phyloP scores from a whole-genome alignment of 1,284 basidiomycete genomes.

The Rhodotorula sp. region DNA sequence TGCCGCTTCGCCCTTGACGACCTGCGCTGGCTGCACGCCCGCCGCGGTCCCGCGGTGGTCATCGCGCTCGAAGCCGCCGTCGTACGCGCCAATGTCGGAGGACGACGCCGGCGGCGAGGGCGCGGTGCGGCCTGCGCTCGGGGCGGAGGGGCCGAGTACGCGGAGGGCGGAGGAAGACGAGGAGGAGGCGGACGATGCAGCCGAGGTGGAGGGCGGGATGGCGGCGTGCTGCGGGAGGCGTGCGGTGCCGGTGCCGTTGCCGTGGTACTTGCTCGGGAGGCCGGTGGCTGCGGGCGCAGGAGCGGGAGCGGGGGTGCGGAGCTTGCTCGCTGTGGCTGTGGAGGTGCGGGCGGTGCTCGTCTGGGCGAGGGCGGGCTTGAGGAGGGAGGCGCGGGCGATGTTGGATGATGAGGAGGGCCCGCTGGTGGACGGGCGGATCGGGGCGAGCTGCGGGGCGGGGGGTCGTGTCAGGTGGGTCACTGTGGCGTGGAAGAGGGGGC shows the following conservation, averaged over 20 bases:
- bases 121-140: background rate
- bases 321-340: background rate
- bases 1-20: constrained; percentile 70
- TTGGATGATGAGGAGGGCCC: constrained; percentile 31
- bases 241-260: background rate
- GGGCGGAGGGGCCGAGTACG: background rate
- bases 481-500: accelerated
- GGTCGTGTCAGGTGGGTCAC: background rate
- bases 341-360: background rate
- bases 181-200: background rate
- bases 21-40: constrained; percentile 54
- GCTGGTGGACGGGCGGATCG: constrained; percentile 7
- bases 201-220: background rate
- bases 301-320: background rate
- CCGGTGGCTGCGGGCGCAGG: background rate
- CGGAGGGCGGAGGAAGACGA: background rate
- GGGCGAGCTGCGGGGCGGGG: constrained; percentile 16
- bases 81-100: constrained; percentile 69
- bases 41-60: constrained; percentile 53
- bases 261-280: constrained; percentile 33
- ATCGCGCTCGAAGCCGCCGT: constrained; percentile 81
- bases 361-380: constrained; percentile 29
- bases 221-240: no score
- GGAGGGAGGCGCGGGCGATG: constrained; percentile 31
- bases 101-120: background rate